These are phyloP conservation scores for Houttuynia cordata DNA, from an alignment of 164 flowering plant species.

Conservation along the genomic window DNA sequence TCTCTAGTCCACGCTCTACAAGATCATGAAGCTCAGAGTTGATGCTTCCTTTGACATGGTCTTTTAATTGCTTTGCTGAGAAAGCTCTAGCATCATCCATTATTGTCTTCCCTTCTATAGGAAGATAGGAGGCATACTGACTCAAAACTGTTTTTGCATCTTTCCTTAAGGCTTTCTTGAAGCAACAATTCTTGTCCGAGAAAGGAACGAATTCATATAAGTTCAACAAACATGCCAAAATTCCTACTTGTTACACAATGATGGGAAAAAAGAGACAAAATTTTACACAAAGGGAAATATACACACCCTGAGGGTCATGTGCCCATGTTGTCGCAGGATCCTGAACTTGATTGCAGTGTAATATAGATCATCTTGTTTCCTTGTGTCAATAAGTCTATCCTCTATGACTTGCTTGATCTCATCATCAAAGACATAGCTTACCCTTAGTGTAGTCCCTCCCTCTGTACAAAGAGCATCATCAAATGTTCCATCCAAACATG, in stretches of 20 bases:
- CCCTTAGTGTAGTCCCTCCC: too few relatives aligned
- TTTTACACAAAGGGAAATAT: too few relatives aligned
- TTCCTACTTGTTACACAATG: not conserved
- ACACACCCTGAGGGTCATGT: conserved; percentile 12
- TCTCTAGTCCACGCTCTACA: conserved; percentile 24
- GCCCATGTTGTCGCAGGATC: conserved; percentile 18
- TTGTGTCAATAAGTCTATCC: not conserved
- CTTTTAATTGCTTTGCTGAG: conserved; percentile 9
- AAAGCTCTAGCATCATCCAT: conserved; percentile 21
- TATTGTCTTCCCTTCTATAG: conserved; percentile 18
- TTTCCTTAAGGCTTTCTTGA: conserved; percentile 2
- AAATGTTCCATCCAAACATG: too few relatives aligned
- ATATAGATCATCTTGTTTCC: conserved; percentile 6
- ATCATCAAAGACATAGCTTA: conserved; percentile 11
- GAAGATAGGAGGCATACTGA: conserved; percentile 28
- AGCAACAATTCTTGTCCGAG: conserved; percentile 19
- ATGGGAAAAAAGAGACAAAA: not conserved
- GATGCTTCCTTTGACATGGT: conserved; percentile 1
- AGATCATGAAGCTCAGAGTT: conserved; percentile 5
- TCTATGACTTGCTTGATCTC: conserved; percentile 9
- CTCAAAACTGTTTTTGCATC: conserved; percentile 21
- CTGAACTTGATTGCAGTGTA: conserved; percentile 14
- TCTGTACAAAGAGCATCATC: too few relatives aligned
- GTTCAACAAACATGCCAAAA: too few relatives aligned
- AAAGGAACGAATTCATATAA: conserved; percentile 21